Evolutionary conservation across 1,139 yeast genomes (phyloP).

Genomic region (Hansenula sp.): DNA sequence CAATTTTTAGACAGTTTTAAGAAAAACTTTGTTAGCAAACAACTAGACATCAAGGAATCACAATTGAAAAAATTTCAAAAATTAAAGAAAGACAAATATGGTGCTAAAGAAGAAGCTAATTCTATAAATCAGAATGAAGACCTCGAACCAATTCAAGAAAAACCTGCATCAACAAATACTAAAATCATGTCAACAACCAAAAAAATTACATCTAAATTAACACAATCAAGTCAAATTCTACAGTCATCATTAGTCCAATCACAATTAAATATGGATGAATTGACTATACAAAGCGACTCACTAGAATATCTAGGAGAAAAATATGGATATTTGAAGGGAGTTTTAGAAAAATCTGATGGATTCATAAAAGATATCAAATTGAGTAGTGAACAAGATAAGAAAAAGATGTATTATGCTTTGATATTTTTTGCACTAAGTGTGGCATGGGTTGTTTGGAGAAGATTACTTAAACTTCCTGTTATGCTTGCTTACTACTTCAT

Average conservation of each 20-base stretch:
- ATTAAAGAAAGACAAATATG: not conserved
- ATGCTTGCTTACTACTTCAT: conserved; percentile 44
- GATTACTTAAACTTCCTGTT: conserved; percentile 48
- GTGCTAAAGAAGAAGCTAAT: conserved; percentile 7
- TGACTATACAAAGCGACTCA: conserved; percentile 51
- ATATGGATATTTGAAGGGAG: conserved; percentile 39
- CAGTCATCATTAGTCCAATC: conserved; percentile 54
- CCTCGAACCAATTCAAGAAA: not conserved
- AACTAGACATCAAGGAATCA: conserved; percentile 5
- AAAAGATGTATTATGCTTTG: conserved; percentile 47
- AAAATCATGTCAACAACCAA: conserved; percentile 29
- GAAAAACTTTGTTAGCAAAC: conserved; percentile 12
- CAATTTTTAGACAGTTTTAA: conserved; percentile 14
- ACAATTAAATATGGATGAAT: conserved; percentile 53
- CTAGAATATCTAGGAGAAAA: conserved; percentile 41
- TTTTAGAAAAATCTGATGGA: conserved; percentile 45
- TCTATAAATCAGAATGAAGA: conserved; percentile 2
- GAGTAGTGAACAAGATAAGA: conserved; percentile 51
- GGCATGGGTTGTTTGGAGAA: conserved; percentile 52
- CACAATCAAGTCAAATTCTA: conserved; percentile 36
- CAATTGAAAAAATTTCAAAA: conserved; percentile 1
- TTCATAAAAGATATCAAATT: conserved; percentile 44
- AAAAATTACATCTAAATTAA: conserved; percentile 29
- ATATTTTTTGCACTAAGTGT: conserved; percentile 46
- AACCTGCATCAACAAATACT: conserved; percentile 22